Evolutionary conservation across 257 asterid species (phyloP).

Genomic region (Mitragyna speciosa): DNA sequence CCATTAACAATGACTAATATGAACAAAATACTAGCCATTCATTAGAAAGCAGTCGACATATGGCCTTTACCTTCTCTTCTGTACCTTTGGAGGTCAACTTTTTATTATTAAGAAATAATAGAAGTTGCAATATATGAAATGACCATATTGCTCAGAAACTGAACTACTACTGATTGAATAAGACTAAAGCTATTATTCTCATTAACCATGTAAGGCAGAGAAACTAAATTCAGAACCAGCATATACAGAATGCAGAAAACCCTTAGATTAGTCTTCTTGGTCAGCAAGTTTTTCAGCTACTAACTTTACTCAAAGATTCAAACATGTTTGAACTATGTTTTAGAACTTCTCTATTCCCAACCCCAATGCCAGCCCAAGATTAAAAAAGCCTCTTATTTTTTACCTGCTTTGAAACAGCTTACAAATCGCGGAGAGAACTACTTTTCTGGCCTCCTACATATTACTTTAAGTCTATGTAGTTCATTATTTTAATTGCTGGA

Average conservation of each 20-base stretch:
- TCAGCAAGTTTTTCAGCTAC: not conserved
- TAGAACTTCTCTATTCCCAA: not conserved
- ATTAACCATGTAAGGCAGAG: slow-evolving; percentile 2
- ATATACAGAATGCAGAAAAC: not conserved
- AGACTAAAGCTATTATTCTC: not conserved
- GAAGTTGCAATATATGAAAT: not conserved
- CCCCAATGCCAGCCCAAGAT: not conserved
- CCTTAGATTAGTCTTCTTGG: not conserved
- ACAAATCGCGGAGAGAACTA: slow-evolving; percentile 1
- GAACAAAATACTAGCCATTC: not conserved
- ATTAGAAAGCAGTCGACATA: not conserved
- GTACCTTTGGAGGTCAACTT: not conserved
- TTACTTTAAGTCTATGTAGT: not conserved
- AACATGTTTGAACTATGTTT: slow-evolving; percentile 12
- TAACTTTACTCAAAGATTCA: not conserved
- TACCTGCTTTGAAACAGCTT: not conserved
- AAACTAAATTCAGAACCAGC: not conserved
- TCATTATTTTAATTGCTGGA: no score
- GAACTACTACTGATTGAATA: not conserved
- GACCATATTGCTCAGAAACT: not conserved
- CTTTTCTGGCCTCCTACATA: not conserved
- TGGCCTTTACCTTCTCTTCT: not conserved
- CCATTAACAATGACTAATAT: not conserved
- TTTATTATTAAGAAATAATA: not conserved
- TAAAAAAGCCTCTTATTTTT: not conserved